Evolutionary conservation across 768 basidiomycete species (phyloP), one percentile per base, ranked within the genome.

Genomic region (Lentinula sp.): DNA sequence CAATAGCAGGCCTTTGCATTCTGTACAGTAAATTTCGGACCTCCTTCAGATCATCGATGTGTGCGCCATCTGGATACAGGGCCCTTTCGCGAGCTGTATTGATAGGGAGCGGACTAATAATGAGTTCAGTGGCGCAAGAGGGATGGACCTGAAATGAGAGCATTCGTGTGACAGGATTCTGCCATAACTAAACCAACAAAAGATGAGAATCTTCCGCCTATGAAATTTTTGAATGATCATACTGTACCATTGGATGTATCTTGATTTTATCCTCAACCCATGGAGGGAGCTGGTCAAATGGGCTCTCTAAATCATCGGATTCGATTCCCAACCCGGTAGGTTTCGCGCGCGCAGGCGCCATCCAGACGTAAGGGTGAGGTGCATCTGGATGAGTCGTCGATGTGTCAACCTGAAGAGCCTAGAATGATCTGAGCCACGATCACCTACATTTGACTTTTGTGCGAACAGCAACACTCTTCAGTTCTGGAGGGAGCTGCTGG

Each of bases 1-100:
- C 86, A 62, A 97, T 96, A 13, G 85, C 93, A 5, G 95, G 94
- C 9, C 93, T 75, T 70, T 95, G 93, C 83, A 96, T 89, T 74
- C 78, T 81, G 76, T 96, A 93, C 31, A 95, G 70, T n/a, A 95
- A 69, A 7, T 80, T 83, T 5, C 95, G 81, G 16, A 92, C 90
- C 60, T 84, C 75, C 57, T 80, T 79, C 23, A 96, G 77, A 68
- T 95, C 85, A 18, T 76, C 88, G 67, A 96, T 67, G 66, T 85
- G 83, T 0, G 80, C 87, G 9, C 95, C 94, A 63, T 94, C 87
- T 0, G 85, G 84, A 68, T 78, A 86, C 5, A 85, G 71, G 2
- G 80, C 76, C 0, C 72, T 76, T 35, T 78, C 73, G 3, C 72
- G 65, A 37, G 67, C 61, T 0, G 76, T 72, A 11, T 72, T 71